A percentile compares a stretch with the other conserved stretches of the same genome.
phyloP scores from a whole-genome alignment of 495 filamentous ascomycete species.

The Filosporella fistucella region DNA sequence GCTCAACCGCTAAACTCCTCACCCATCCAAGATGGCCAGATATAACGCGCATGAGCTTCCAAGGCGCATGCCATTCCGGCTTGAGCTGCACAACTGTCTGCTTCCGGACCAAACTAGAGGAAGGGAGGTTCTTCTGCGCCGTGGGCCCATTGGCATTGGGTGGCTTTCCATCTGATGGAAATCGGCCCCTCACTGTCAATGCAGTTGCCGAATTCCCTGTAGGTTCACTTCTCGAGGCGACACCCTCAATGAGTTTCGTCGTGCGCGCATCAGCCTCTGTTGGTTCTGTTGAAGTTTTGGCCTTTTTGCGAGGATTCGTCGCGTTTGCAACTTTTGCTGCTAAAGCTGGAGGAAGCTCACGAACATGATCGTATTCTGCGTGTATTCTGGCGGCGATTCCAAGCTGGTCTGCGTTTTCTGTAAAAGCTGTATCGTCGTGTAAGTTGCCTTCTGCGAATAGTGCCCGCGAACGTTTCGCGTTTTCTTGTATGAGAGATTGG shows the following conservation, averaged over 20 bases:
- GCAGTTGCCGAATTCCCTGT: slow-evolving; percentile 50
- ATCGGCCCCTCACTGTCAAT: slow-evolving; percentile 43
- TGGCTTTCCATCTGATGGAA: slow-evolving; percentile 19
- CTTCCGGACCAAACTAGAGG: slow-evolving; percentile 29
- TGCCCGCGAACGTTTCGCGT: slow-evolving; percentile 66
- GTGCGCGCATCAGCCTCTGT: slow-evolving; percentile 47
- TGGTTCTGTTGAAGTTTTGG: slow-evolving; percentile 27
- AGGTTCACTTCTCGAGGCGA: slow-evolving; percentile 35
- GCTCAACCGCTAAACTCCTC: slow-evolving; percentile 83
- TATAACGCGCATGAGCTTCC: slow-evolving; percentile 98
- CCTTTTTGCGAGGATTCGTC: slow-evolving; percentile 49
- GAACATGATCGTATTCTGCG: slow-evolving; percentile 78
- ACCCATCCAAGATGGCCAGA: slow-evolving; percentile 98
- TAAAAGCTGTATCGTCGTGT: slow-evolving; percentile 31
- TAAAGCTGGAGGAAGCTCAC: slow-evolving; percentile 76
- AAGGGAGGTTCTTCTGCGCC: slow-evolving; percentile 42
- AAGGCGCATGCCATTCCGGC: slow-evolving; percentile 94
- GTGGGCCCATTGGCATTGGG: slow-evolving; percentile 41
- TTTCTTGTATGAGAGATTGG: slow-evolving; percentile 42
- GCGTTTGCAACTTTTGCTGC: slow-evolving; percentile 79
- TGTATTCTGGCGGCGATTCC: slow-evolving; percentile 58
- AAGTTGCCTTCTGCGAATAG: slow-evolving; percentile 52
- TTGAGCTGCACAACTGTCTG: slow-evolving; percentile 57
- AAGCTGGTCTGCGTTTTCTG: slow-evolving; percentile 37
- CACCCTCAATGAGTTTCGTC: slow-evolving; percentile 67